A percentile compares a stretch with the other conserved stretches of the same genome.
Evolutionary conservation across 2,329 filamentous ascomycete species (phyloP).

Genomic region (Boeremia lycopersici): DNA sequence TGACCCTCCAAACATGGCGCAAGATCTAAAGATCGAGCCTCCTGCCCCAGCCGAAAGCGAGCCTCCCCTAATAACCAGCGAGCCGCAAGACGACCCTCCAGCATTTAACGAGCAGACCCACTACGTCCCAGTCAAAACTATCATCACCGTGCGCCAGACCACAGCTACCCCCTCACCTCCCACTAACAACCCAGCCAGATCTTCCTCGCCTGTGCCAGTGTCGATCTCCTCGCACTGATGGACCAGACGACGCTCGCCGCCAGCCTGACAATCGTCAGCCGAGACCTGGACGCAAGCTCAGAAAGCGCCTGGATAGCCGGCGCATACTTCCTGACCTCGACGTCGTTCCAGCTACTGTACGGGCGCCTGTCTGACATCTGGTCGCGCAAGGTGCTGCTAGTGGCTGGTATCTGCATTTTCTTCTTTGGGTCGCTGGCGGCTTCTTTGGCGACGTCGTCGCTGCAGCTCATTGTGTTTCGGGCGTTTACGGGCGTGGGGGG

Average conservation of each 20-base stretch:
- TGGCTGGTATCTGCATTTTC: slow-evolving; percentile 54
- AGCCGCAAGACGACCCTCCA: neutral
- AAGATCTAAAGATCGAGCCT: neutral
- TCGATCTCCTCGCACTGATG: slow-evolving; percentile 29
- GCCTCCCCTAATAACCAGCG: neutral
- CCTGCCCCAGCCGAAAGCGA: neutral
- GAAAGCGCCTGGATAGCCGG: slow-evolving; percentile 64
- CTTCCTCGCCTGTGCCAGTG: slow-evolving; percentile 31
- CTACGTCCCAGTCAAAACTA: slow-evolving; percentile 28
- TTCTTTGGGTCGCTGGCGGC: slow-evolving; percentile 63
- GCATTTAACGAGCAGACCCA: slow-evolving; percentile 31
- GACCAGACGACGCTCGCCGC: slow-evolving; percentile 32
- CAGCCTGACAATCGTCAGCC: slow-evolving; percentile 26
- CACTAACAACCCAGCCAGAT: slow-evolving; percentile 18
- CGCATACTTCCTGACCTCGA: slow-evolving; percentile 62
- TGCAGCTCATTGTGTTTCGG: slow-evolving; percentile 63
- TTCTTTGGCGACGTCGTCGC: slow-evolving; percentile 59
- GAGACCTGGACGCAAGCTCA: slow-evolving; percentile 47
- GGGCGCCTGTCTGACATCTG: slow-evolving; percentile 67
- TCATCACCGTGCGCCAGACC: slow-evolving; percentile 21
- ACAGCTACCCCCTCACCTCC: too few species aligned
- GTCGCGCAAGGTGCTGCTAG: slow-evolving; percentile 55
- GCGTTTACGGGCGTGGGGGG: slow-evolving; percentile 66
- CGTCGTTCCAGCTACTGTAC: slow-evolving; percentile 69
- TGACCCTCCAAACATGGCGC: neutral